These are phyloP conservation scores for Chaetothyriales sp. DNA, from an alignment of 2,329 filamentous ascomycete genomes.

Conservation along the genomic window DNA sequence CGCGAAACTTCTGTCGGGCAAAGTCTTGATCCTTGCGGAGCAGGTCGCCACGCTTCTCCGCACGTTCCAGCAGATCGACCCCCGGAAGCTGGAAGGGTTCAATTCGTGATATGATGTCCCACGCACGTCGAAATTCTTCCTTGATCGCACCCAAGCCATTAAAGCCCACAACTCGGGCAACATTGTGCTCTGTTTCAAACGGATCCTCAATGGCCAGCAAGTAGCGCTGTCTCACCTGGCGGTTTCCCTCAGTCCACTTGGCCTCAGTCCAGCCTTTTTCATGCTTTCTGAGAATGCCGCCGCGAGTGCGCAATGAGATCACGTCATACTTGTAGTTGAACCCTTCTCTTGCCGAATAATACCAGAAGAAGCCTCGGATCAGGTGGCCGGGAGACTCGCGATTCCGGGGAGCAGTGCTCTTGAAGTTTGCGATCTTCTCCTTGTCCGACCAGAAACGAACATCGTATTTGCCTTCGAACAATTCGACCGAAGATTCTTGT, in stretches of 20 bases:
- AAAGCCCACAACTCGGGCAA: conserved; percentile 72
- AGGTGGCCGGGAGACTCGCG: conserved; percentile 53
- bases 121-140: conserved; percentile 70
- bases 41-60: conserved; percentile 13
- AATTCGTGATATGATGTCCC: conserved; percentile 39
- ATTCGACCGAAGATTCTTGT: conserved; percentile 24
- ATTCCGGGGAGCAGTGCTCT: conserved; percentile 51
- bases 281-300: conserved; percentile 57
- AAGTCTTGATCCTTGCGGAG: conserved; percentile 15
- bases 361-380: conserved; percentile 74
- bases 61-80: conserved; percentile 17
- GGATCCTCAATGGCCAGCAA: conserved; percentile 85
- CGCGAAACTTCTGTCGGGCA: conserved; percentile 9
- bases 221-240: conserved; percentile 59
- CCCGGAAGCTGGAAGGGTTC: conserved; percentile 2
- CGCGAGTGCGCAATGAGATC: conserved; percentile 56
- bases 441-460: conserved; percentile 70
- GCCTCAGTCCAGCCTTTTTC: conserved; percentile 79
- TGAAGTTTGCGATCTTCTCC: conserved; percentile 46
- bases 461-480: conserved; percentile 46
- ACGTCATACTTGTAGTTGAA: conserved; percentile 75
- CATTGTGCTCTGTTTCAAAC: conserved; percentile 76
- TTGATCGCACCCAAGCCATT: conserved; percentile 66
- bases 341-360: conserved; percentile 45
- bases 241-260: conserved; percentile 41